phyloP scores from a whole-genome alignment of 768 basidiomycete genomes.

The Termitomyces bulborhizus region DNA sequence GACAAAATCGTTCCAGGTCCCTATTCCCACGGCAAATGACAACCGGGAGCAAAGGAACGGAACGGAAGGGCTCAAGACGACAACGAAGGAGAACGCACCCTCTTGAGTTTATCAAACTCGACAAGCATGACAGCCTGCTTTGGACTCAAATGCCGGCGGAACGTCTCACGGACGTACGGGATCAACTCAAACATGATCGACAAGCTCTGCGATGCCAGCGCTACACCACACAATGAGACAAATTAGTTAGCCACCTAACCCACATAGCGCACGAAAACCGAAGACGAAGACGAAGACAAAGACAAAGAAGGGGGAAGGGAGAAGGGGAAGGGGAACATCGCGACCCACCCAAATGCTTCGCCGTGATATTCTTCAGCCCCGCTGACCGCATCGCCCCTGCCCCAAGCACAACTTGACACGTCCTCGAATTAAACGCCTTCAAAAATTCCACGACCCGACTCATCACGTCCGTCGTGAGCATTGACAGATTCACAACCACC shows the following conservation, averaged over 20 bases:
- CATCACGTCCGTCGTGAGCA: slow-evolving; percentile 95
- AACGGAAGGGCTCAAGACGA: neutral
- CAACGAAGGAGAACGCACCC: slow-evolving; percentile 43
- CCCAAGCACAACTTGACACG: slow-evolving; percentile 96
- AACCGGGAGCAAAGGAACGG: neutral
- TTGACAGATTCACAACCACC: slow-evolving; percentile 80
- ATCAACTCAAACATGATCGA: slow-evolving; percentile 93
- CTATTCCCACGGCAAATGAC: neutral
- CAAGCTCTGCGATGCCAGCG: slow-evolving; percentile 92
- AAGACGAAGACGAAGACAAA: neutral
- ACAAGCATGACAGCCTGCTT: slow-evolving; percentile 96
- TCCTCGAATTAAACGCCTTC: slow-evolving; percentile 96
- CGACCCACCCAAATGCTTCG: slow-evolving; percentile 84
- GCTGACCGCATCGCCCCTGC: slow-evolving; percentile 99
- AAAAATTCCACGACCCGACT: slow-evolving; percentile 89
- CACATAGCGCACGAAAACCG: too few species aligned
- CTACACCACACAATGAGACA: slow-evolving; percentile 29
- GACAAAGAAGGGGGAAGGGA: neutral
- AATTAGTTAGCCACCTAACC: neutral
- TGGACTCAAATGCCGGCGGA: slow-evolving; percentile 86
- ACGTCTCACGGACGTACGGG: slow-evolving; percentile 92
- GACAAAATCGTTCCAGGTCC: neutral
- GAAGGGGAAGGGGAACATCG: too few species aligned
- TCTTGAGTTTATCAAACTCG: slow-evolving; percentile 97
- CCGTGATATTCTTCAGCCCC: slow-evolving; percentile 96